phyloP scores from a whole-genome alignment of 305 asterid species.

The Ajuga reptans region DNA sequence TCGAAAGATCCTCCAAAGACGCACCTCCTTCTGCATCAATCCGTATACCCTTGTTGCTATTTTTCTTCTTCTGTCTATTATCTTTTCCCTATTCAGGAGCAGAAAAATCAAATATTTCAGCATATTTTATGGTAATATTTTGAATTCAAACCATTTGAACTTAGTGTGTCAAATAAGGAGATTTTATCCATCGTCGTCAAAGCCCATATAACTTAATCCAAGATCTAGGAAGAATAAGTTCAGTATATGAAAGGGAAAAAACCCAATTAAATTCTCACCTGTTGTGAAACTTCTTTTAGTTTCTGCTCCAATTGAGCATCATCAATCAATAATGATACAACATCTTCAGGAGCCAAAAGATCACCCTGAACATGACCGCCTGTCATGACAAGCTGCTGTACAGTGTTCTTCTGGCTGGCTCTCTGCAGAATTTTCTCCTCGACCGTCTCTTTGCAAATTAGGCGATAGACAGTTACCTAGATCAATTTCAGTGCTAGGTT shows the following conservation, averaged over 20 bases:
- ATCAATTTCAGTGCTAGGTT: neutral
- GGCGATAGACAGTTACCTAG: conserved; percentile 86
- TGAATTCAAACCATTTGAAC: conserved; percentile 1
- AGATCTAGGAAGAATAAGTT: neutral
- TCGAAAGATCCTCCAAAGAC: conserved; percentile 62
- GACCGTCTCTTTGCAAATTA: conserved; percentile 86
- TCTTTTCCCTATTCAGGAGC: conserved; percentile 67
- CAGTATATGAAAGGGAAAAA: neutral
- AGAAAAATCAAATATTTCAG: conserved; percentile 10
- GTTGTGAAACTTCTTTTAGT: conserved; percentile 78
- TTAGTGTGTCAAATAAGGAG: neutral
- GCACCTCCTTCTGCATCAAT: conserved; percentile 88
- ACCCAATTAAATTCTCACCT: conserved; percentile 35
- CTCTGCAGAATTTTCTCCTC: conserved; percentile 92
- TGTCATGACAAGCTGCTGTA: conserved; percentile 97
- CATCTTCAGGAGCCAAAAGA: conserved; percentile 94
- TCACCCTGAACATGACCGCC: conserved; percentile 99
- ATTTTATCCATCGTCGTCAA: neutral
- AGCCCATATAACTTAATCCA: neutral
- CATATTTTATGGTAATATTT: neutral
- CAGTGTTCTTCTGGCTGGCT: conserved; percentile 92
- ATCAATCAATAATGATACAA: conserved; percentile 81
- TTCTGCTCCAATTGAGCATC: conserved; percentile 93
- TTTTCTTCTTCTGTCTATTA: conserved; percentile 76
- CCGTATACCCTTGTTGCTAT: conserved; percentile 66